Evolutionary conservation across 345 rosid species (phyloP).

Genomic region (Abelmoschus esculentus): DNA sequence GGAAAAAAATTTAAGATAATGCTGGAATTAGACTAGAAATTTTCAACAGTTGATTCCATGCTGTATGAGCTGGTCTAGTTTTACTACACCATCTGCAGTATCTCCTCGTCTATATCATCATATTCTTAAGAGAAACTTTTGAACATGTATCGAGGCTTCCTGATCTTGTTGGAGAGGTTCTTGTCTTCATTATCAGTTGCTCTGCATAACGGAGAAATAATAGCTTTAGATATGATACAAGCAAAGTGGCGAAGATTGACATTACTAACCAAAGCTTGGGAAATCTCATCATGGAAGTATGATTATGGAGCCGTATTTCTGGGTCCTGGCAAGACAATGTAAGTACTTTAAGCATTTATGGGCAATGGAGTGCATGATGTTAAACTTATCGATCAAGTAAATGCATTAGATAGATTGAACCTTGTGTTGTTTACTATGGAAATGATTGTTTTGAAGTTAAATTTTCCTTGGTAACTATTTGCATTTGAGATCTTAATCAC

Average conservation of each 20-base stretch:
- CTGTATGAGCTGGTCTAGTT: background rate
- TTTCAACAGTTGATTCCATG: background rate
- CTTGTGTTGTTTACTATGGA: no score
- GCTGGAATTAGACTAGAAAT: background rate
- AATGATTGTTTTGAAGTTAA: background rate
- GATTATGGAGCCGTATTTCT: background rate
- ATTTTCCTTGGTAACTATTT: background rate
- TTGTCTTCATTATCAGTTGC: background rate
- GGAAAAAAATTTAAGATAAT: background rate
- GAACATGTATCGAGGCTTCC: background rate
- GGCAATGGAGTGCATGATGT: background rate
- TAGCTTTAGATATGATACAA: background rate
- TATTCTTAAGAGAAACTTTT: background rate
- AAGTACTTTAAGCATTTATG: background rate
- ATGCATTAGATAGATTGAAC: background rate
- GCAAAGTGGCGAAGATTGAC: background rate
- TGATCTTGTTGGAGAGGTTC: background rate
- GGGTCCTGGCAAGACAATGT: background rate
- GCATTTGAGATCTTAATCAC: background rate
- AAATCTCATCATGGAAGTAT: background rate
- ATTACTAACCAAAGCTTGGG: background rate
- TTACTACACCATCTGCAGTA: background rate
- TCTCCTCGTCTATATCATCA: background rate
- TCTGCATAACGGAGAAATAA: background rate
- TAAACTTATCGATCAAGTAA: background rate